A percentile compares a stretch with the other conserved stretches of the same genome.
Evolutionary conservation across 257 asterid species (phyloP).

Genomic region (Ilex asprella): DNA sequence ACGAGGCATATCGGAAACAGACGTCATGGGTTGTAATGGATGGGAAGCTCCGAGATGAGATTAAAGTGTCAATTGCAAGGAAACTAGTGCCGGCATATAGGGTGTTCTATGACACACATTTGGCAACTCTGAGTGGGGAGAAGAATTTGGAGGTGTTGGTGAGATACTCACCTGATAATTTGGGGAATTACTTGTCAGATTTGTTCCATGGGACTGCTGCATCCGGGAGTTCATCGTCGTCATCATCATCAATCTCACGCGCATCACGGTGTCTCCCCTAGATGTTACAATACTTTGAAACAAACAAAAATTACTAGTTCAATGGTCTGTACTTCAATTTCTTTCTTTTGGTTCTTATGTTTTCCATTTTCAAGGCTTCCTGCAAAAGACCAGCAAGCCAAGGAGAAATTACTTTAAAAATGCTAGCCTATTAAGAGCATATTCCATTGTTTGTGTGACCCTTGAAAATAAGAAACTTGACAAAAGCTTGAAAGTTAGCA

Average conservation of each 20-base stretch:
- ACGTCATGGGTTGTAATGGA: slow-evolving; percentile 46
- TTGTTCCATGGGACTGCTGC: slow-evolving; percentile 34
- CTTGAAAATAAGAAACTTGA: no score
- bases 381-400: neutral
- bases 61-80: slow-evolving; percentile 45
- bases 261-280: slow-evolving; percentile 27
- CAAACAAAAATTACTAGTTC: no score
- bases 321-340: neutral
- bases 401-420: no score
- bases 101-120: slow-evolving; percentile 38
- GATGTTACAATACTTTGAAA: neutral
- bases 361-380: neutral
- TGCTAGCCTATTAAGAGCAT: no score
- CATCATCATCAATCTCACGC: slow-evolving; percentile 23
- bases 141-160: slow-evolving; percentile 35
- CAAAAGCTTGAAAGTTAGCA: no score
- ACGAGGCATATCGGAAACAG: slow-evolving; percentile 47
- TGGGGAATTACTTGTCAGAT: slow-evolving; percentile 54
- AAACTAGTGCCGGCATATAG: slow-evolving; percentile 49
- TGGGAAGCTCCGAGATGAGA: slow-evolving; percentile 52
- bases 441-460: no score
- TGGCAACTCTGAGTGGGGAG: slow-evolving; percentile 32
- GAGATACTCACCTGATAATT: slow-evolving; percentile 55
- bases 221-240: slow-evolving; percentile 13
- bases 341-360: neutral